A percentile compares a stretch with the other conserved stretches of the same genome.
phyloP scores from a whole-genome alignment of 768 basidiomycete genomes.

The Termitomyces sp. region DNA sequence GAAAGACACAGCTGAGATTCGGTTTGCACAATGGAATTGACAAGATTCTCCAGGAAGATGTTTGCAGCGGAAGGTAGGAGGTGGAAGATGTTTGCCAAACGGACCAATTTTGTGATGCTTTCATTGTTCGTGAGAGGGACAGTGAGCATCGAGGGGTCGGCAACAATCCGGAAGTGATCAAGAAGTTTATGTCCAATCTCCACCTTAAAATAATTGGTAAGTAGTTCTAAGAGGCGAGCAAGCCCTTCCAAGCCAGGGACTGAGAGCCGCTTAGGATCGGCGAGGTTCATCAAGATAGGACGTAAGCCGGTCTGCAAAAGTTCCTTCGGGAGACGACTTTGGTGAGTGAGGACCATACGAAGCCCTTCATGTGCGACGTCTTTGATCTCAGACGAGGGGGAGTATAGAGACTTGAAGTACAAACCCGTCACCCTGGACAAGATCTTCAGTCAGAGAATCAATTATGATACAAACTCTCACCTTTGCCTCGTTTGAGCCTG shows the following conservation, averaged over 20 bases:
- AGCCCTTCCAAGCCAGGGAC: slow-evolving; percentile 91
- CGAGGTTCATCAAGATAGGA: slow-evolving; percentile 96
- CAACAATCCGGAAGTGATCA: slow-evolving; percentile 91
- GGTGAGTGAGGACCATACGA: slow-evolving; percentile 81
- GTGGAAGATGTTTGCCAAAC: slow-evolving; percentile 96
- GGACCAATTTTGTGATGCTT: slow-evolving; percentile 87
- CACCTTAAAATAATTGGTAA: slow-evolving; percentile 99
- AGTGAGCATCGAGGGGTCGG: slow-evolving; percentile 81
- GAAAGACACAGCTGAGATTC: slow-evolving; percentile 92
- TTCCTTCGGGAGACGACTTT: slow-evolving; percentile 90
- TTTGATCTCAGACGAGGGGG: slow-evolving; percentile 84
- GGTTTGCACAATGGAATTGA: slow-evolving; percentile 84
- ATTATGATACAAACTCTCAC: slow-evolving; percentile 32
- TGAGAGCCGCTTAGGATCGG: slow-evolving; percentile 91
- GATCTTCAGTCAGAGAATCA: background rate
- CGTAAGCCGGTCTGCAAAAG: slow-evolving; percentile 91
- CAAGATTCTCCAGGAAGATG: slow-evolving; percentile 84
- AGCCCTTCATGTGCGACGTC: slow-evolving; percentile 94
- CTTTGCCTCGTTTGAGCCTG: slow-evolving; percentile 82
- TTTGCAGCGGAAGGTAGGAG: slow-evolving; percentile 91
- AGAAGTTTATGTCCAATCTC: slow-evolving; percentile 97
- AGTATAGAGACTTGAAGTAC: slow-evolving; percentile 98
- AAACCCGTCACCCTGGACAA: slow-evolving; percentile 79
- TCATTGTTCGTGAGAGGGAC: slow-evolving; percentile 84
- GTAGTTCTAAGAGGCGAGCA: slow-evolving; percentile 84